Conservation (phyloP, 345 rosid genomes). For the Camelina laxa region DNA sequence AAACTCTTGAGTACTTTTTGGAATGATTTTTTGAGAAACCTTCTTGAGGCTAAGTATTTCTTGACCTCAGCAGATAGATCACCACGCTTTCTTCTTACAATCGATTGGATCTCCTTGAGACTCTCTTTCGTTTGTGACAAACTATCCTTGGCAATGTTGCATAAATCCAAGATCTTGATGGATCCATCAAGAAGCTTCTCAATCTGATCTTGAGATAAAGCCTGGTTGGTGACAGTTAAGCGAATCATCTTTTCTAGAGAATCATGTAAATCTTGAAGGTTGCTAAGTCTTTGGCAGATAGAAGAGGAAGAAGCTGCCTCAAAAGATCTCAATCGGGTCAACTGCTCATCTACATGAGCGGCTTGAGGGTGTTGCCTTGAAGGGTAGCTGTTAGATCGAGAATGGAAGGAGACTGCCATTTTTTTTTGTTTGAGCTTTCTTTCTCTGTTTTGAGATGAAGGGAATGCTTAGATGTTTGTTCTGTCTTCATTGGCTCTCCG, state of each 20-base stretch:
- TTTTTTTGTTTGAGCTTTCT: slow-evolving; percentile 36
- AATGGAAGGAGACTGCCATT: slow-evolving; percentile 50
- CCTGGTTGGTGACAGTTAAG: slow-evolving; percentile 38
- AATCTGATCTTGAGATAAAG: slow-evolving; percentile 42
- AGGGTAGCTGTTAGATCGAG: slow-evolving; percentile 57
- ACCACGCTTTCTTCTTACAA: slow-evolving; percentile 43
- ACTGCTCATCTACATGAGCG: slow-evolving; percentile 46
- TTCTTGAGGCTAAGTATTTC: slow-evolving; percentile 48
- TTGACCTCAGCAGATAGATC: slow-evolving; percentile 37
- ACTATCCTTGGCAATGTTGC: slow-evolving; percentile 42
- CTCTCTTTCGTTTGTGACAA: slow-evolving; percentile 42
- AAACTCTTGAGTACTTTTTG: slow-evolving; percentile 46
- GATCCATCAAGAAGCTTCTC: slow-evolving; percentile 50
- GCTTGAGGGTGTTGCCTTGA: slow-evolving; percentile 50
- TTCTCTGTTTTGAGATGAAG: slow-evolving; percentile 21
- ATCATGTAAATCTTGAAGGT: slow-evolving; percentile 47
- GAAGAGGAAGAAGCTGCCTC: slow-evolving; percentile 43
- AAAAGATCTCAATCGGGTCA: slow-evolving; percentile 45
- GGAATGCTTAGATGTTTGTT: slow-evolving; percentile 23
- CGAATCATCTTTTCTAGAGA: slow-evolving; percentile 43
- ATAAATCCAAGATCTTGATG: slow-evolving; percentile 47
- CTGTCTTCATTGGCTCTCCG: slow-evolving; percentile 10
- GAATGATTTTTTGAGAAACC: slow-evolving; percentile 39
- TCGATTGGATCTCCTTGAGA: slow-evolving; percentile 43
- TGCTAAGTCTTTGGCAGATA: slow-evolving; percentile 20